phyloP scores from a whole-genome alignment of 2,329 filamentous ascomycete species.

The Arachnomyces sp. region DNA sequence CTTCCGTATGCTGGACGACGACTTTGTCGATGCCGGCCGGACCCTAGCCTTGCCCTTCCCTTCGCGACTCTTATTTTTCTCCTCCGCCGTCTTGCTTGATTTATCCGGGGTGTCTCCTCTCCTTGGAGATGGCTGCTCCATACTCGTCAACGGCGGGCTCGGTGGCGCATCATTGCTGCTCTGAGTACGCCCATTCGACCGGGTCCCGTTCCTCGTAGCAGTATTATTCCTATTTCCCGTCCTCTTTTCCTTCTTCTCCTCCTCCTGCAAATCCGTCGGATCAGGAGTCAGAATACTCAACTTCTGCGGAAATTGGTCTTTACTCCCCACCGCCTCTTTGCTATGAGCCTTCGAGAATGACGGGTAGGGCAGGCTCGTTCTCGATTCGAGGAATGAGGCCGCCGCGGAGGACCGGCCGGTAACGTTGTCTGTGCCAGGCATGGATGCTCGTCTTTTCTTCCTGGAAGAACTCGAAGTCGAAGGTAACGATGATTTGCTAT shows the following conservation, averaged over 20 bases:
- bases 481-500: conserved; percentile 12
- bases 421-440: conserved; percentile 9
- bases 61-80: conserved; percentile 20
- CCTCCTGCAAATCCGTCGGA: conserved; percentile 57
- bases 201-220: conserved; percentile 16
- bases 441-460: conserved; percentile 7
- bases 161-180: conserved; percentile 32
- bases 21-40: conserved; percentile 31
- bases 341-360: conserved; percentile 84
- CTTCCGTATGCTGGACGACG: conserved; percentile 35
- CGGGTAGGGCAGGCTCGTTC: conserved; percentile 62
- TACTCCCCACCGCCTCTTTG: conserved; percentile 70
- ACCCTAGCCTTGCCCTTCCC: conserved; percentile 30
- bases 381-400: conserved; percentile 37
- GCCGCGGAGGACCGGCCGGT: conserved; percentile 15
- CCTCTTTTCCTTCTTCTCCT: conserved; percentile 41
- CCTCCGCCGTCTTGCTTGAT: conserved; percentile 22
- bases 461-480: conserved; percentile 14
- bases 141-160: conserved; percentile 41
- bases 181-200: conserved; percentile 11
- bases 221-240: conserved; percentile 13
- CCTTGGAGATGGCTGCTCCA: conserved; percentile 32
- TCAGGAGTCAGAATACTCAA: conserved; percentile 57
- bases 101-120: conserved; percentile 29
- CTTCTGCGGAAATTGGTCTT: conserved; percentile 42